Evolutionary conservation across 164 flowering plant genomes (phyloP), one percentile per base, ranked within the genome.

Genomic region (Aristolochia contorta): DNA sequence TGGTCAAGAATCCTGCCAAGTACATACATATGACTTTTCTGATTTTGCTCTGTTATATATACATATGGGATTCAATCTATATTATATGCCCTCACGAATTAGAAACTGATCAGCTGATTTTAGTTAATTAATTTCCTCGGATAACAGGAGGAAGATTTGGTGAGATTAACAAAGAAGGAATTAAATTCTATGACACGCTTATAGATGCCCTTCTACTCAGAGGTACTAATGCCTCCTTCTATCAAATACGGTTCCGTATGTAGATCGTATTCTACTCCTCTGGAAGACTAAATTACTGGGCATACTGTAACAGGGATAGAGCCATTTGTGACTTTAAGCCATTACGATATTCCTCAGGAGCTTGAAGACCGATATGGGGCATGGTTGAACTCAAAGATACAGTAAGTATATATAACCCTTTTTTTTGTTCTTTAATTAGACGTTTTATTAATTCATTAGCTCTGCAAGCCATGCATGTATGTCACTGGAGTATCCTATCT

Each of bases 1-100:
- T 89, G 93, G 96, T 67, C 87, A 22, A 79, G 89, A 67, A 65
- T 84, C 72, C 68, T 84, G 56, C 87, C 78, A 84, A 81, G 65
- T 62, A 21, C 7, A 2, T 20, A 41, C 48, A 37, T 16, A 33
- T 16, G 15, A 33, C 27, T 51, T 61, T 15, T 30, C 23, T 50
- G 7, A 19, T 18, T 9, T 33, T 18, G 3, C 21, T 10, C 43
- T 1, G 7, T 4, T 37, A 37, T 6, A 37, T 3, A 27, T 27
- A 2, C 30, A 2, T 27, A 27, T 27, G 12, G 43, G 43, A 37
- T 37, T 37, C 43, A 37, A 37, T 8, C 10, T 37, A 27, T 37
- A 3, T 37, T 37, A 37, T 37, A 3, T 7, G 7, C 7, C 33
- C 7, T n/a, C n/a, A n/a, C n/a, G 12, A 37, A 8, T 37, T 37